phyloP scores from a whole-genome alignment of 768 basidiomycete species.

The Phaeotremella skinneri region DNA sequence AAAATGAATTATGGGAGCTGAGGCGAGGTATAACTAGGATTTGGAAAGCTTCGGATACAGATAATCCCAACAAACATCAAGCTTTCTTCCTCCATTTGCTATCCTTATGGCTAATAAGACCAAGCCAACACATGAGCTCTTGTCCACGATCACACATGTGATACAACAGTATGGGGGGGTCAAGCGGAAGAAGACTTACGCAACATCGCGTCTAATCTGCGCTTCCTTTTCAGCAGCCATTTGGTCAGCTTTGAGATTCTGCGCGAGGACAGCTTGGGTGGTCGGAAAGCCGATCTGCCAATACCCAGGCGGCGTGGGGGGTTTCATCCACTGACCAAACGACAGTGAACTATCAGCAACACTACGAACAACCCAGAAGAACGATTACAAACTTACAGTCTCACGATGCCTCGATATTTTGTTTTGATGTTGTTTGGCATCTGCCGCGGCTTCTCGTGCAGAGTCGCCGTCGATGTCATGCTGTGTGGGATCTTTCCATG shows the following conservation, averaged over 20 bases:
- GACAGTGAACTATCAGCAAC: constrained; percentile 4
- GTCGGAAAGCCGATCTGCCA: constrained; percentile 88
- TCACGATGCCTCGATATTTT: constrained; percentile 45
- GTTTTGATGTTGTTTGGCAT: constrained; percentile 37
- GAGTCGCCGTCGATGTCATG: constrained; percentile 5
- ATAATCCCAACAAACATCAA: too few relatives aligned
- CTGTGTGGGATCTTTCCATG: constrained; percentile 66
- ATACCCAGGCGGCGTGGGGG: constrained; percentile 77
- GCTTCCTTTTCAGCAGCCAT: constrained; percentile 69
- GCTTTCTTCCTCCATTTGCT: constrained; percentile 41
- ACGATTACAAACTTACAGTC: constrained; percentile 27
- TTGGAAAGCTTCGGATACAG: too few relatives aligned
- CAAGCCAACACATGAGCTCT: constrained; percentile 2
- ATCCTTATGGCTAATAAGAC: constrained; percentile 28
- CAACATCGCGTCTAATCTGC: constrained; percentile 62
- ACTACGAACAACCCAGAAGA: background rate
- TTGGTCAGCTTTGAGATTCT: constrained; percentile 69
- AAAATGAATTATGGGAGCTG: too few relatives aligned
- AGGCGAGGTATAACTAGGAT: background rate
- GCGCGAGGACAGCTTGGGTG: constrained; percentile 74
- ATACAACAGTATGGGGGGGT: too few relatives aligned
- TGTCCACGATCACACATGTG: too few relatives aligned
- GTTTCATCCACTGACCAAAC: constrained; percentile 66
- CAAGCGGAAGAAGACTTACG: constrained; percentile 53
- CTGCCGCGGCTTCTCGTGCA: constrained; percentile 31